These are phyloP conservation scores for Kuraishia hungarica DNA, from an alignment of 805 yeast species.

Conservation along the genomic window DNA sequence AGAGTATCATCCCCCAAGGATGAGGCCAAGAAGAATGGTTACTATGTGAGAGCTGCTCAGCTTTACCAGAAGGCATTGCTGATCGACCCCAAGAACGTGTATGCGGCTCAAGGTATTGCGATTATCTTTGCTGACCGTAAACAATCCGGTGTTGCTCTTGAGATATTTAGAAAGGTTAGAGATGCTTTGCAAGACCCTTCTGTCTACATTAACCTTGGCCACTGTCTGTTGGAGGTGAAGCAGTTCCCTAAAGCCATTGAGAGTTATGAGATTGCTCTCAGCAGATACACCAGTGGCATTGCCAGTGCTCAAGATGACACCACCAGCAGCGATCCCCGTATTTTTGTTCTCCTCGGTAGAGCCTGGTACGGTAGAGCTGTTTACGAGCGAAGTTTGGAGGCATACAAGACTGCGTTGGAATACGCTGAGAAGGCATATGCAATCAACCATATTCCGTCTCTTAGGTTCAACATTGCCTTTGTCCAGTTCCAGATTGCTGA, in stretches of 20 bases:
- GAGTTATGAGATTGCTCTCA: slow-evolving; percentile 73
- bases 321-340: slow-evolving; percentile 43
- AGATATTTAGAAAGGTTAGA: slow-evolving; percentile 78
- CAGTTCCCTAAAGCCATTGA: slow-evolving; percentile 85
- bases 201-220: slow-evolving; percentile 80
- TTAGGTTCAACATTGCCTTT: slow-evolving; percentile 75
- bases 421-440: slow-evolving; percentile 51
- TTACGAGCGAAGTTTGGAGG: slow-evolving; percentile 55
- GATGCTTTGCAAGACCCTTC: slow-evolving; percentile 84
- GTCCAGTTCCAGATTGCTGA: slow-evolving; percentile 85
- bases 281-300: slow-evolving; percentile 50
- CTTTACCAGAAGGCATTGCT: slow-evolving; percentile 81
- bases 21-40: slow-evolving; percentile 52
- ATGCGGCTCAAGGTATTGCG: slow-evolving; percentile 97
- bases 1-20: slow-evolving; percentile 39
- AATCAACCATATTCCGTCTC: slow-evolving; percentile 31
- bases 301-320: neutral
- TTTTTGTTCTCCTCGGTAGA: slow-evolving; percentile 69
- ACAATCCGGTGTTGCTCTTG: slow-evolving; percentile 68
- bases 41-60: slow-evolving; percentile 86
- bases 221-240: slow-evolving; percentile 73
- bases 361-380: slow-evolving; percentile 82
- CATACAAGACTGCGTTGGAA: slow-evolving; percentile 52
- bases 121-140: slow-evolving; percentile 84
- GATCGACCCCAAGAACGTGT: slow-evolving; percentile 77